Evolutionary conservation across 441 rosid species (phyloP), one percentile per base, ranked within the genome.

Genomic region (Capsella rubella): DNA sequence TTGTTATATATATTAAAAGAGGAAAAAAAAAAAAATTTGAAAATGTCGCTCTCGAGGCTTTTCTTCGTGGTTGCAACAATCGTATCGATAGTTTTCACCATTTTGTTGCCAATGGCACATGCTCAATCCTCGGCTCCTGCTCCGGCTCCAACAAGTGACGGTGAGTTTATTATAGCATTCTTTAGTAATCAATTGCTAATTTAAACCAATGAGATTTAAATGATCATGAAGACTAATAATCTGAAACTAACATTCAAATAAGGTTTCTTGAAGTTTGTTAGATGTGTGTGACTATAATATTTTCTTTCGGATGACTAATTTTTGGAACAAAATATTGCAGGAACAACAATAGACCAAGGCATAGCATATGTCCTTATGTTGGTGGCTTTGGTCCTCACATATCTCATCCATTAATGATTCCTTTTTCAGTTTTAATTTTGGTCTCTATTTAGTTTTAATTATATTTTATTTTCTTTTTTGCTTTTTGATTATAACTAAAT

Each of bases 111-210:
- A 9, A 69, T 82, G 25, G 83, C 82, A 53, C 84, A 67, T 15
- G 91, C 90, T 11, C 92, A 90, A 74, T 73, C 85, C 52, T 1
- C 13, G 5, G 85, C 90, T 74, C 91, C 96, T n/a, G 87, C 98
- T 14, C 97, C 94, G 25, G 83, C 89, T 58, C 94, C 97, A 1
- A 73, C 87, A 80, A 91, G 93, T 78, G 93, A 93, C 58, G 97
- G 98, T 93, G 9, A 51, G 75, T 53, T 47, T 74, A 49, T 73
- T 31, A 57, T 69, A 18, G 21, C 6, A 28, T 4, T 34, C 0
- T 66, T 55, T n/a, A 21, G 14, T 60, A 28, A 40, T 37, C 9
- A 61, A 21, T 71, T 29, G 61, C 11, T 43, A 10, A n/a, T 56
- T 34, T 9, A 37, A 18, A 31, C 55, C 21, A 46, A 28, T 15